phyloP scores from a whole-genome alignment of 306 rosid species.

The Inga laurina region DNA sequence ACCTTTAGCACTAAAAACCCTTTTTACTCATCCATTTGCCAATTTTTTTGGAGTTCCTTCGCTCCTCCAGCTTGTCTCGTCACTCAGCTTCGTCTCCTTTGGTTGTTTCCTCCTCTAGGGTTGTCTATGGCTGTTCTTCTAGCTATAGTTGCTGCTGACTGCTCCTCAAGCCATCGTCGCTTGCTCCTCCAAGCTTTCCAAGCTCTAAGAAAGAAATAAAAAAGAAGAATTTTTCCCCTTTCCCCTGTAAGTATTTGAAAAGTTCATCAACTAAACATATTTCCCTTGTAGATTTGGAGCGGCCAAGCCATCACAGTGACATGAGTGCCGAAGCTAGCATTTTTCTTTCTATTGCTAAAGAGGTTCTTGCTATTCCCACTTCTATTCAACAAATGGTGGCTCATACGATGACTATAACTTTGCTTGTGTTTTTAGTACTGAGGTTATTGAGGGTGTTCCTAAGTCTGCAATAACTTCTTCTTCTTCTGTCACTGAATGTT shows the following conservation, averaged over 20 bases:
- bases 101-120: too few species aligned
- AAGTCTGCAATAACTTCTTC: conserved; percentile 65
- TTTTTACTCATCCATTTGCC: too few species aligned
- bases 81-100: too few species aligned
- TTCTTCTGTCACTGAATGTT: conserved; percentile 75
- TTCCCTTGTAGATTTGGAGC: conserved; percentile 75
- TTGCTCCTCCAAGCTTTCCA: conserved; percentile 27
- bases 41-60: too few species aligned
- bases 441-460: conserved; percentile 28
- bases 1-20: too few species aligned
- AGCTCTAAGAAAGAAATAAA: neutral
- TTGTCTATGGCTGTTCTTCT: too few species aligned
- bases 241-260: conserved; percentile 40
- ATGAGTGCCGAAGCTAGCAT: conserved; percentile 60
- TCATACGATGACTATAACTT: conserved; percentile 81
- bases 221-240: neutral
- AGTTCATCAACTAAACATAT: conserved; percentile 49
- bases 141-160: too few species aligned
- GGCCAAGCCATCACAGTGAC: conserved; percentile 57
- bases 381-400: conserved; percentile 87
- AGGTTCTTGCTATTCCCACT: conserved; percentile 80
- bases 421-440: conserved; percentile 61
- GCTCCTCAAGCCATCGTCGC: too few species aligned
- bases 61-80: too few species aligned
- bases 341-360: conserved; percentile 85